Evolutionary conservation across 441 rosid genomes (phyloP).

Genomic region (Metrosideros polymorpha): DNA sequence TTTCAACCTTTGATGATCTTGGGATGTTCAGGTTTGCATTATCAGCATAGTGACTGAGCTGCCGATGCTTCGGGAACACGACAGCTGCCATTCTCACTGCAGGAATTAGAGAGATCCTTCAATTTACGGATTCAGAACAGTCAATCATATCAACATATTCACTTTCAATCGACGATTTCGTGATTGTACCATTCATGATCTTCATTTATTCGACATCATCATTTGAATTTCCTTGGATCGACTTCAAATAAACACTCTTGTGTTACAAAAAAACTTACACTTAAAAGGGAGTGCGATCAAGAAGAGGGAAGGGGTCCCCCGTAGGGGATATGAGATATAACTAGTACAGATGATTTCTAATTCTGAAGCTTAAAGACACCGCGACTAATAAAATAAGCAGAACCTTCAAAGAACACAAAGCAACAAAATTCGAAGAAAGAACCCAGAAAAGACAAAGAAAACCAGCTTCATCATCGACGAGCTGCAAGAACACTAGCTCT

Average conservation of each 20-base stretch:
- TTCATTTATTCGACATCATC: background rate
- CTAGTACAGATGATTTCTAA: background rate
- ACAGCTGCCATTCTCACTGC: conserved; percentile 30
- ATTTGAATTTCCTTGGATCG: background rate
- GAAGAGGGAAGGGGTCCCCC: background rate
- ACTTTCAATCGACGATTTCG: background rate
- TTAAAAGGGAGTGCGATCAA: background rate
- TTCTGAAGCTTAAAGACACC: background rate
- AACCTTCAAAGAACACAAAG: background rate
- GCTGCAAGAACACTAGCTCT: too few species aligned
- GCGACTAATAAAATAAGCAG: background rate
- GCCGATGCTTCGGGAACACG: conserved; percentile 16
- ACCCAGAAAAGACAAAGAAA: background rate
- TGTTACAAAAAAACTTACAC: background rate
- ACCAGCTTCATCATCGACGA: background rate
- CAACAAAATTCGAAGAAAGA: background rate
- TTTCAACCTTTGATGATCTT: background rate
- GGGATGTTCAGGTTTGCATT: background rate
- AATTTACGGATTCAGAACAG: background rate
- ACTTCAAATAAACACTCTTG: background rate
- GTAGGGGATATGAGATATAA: background rate
- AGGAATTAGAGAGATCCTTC: background rate
- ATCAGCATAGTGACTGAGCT: background rate
- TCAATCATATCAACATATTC: background rate
- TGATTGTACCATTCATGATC: background rate